Percentiles rank a stretch among this genome's conserved stretches.
These are phyloP conservation scores for Phytophthora tubulina DNA, from an alignment of 352 stramenopile species.

Conservation along the genomic window DNA sequence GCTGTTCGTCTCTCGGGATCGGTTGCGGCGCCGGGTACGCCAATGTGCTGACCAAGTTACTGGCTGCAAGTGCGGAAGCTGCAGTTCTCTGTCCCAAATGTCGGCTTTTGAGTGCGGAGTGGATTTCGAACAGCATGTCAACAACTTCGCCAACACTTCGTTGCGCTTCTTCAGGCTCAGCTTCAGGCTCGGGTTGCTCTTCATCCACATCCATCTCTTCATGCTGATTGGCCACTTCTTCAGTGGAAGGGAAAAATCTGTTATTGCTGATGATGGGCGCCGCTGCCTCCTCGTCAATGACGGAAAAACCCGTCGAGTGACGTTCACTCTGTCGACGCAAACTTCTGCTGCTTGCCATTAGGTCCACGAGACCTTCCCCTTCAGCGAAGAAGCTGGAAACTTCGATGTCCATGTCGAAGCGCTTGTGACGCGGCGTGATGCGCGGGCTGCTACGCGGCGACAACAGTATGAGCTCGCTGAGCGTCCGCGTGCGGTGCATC, in stretches of 20 bases:
- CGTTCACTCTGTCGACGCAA: slow-evolving; percentile 33
- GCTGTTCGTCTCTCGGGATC: slow-evolving; percentile 79
- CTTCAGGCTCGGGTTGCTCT: slow-evolving; percentile 42
- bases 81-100: slow-evolving; percentile 84
- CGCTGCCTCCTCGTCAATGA: slow-evolving; percentile 34
- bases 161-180: slow-evolving; percentile 38
- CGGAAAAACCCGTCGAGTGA: slow-evolving; percentile 41
- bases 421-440: slow-evolving; percentile 66
- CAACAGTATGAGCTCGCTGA: slow-evolving; percentile 81
- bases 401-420: slow-evolving; percentile 90
- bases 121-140: slow-evolving; percentile 89
- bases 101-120: slow-evolving; percentile 81
- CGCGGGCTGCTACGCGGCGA: slow-evolving; percentile 71
- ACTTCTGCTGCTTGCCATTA: slow-evolving; percentile 48
- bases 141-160: slow-evolving; percentile 76
- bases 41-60: slow-evolving; percentile 79
- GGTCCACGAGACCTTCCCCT: slow-evolving; percentile 75
- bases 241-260: slow-evolving; percentile 28
- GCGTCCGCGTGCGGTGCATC: slow-evolving; percentile 83
- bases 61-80: slow-evolving; percentile 73
- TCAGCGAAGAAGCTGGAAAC: slow-evolving; percentile 74
- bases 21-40: slow-evolving; percentile 62
- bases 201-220: slow-evolving; percentile 47
- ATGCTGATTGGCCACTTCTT: slow-evolving; percentile 27
- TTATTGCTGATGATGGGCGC: not conserved